These are phyloP conservation scores for Physcomitrium patens DNA, from an alignment of 225 moss, liverwort and hornwort genomes.

Conservation along the genomic window DNA sequence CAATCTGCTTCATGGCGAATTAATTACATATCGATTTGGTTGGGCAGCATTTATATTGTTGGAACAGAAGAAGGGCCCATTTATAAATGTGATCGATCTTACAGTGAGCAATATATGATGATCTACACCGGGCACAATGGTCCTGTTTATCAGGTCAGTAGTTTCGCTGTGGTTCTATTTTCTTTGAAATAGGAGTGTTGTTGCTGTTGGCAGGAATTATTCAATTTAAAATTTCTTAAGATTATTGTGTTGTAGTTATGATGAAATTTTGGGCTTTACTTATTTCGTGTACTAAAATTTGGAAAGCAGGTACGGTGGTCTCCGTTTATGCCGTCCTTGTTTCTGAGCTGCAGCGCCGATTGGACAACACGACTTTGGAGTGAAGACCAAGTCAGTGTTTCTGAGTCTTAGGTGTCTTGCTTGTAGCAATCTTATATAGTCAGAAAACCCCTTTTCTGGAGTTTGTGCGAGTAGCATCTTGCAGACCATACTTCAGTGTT, in stretches of 20 bases:
- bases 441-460: background rate
- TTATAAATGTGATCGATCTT: constrained; percentile 94
- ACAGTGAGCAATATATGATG: constrained; percentile 91
- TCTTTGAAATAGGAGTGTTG: background rate
- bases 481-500: background rate
- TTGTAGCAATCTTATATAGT: background rate
- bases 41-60: constrained; percentile 82
- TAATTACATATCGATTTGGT: constrained; percentile 21
- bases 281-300: background rate
- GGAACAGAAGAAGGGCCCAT: constrained; percentile 95
- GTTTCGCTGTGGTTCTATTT: background rate
- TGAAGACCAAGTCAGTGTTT: constrained; percentile 81
- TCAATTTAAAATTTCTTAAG: background rate
- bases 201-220: background rate
- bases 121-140: constrained; percentile 87
- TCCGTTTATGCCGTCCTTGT: constrained; percentile 69
- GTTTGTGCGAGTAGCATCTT: background rate
- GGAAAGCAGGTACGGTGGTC: constrained; percentile 79
- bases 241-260: background rate
- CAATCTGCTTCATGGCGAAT: constrained; percentile 14
- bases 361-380: constrained; percentile 98
- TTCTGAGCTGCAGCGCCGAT: constrained; percentile 91
- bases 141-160: constrained; percentile 90
- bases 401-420: background rate
- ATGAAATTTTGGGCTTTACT: background rate